Evolutionary conservation across 805 yeast genomes (phyloP).

Genomic region (Yarrowia porcina): DNA sequence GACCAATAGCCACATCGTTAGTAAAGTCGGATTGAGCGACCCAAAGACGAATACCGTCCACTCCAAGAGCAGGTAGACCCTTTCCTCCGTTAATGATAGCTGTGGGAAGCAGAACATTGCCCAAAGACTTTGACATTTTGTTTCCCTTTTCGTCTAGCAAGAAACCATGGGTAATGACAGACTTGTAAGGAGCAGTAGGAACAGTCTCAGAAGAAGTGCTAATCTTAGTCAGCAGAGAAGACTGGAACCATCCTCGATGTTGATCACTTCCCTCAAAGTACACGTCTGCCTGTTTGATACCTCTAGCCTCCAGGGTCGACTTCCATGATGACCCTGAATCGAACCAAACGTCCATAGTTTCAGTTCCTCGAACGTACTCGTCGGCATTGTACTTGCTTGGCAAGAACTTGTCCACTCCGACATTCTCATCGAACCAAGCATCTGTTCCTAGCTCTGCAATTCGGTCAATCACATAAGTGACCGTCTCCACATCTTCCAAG

Average conservation of each 20-base stretch:
- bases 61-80: constrained; percentile 64
- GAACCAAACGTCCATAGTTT: constrained; percentile 99
- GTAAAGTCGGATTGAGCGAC: constrained; percentile 86
- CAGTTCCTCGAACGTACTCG: constrained; percentile 62
- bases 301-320: constrained; percentile 38
- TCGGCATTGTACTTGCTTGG: constrained; percentile 52
- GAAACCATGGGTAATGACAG: constrained; percentile 89
- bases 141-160: constrained; percentile 78
- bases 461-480: constrained; percentile 54
- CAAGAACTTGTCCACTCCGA: constrained; percentile 65
- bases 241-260: constrained; percentile 99
- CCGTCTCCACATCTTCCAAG: constrained; percentile 53
- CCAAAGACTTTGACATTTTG: constrained; percentile 92
- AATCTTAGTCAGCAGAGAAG: constrained; percentile 77
- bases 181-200: constrained; percentile 60
- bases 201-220: constrained; percentile 43
- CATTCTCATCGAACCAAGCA: constrained; percentile 70
- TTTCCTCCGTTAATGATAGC: constrained; percentile 60
- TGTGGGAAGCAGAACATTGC: constrained; percentile 71
- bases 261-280: constrained; percentile 97
- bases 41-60: constrained; percentile 89
- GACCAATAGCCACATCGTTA: constrained; percentile 71
- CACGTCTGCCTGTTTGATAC: constrained; percentile 59
- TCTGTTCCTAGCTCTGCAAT: constrained; percentile 64
- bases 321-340: constrained; percentile 95